A percentile compares a stretch with the other conserved stretches of the same genome.
Conservation (phyloP, 768 basidiomycete genomes). For the Russula sp. region DNA sequence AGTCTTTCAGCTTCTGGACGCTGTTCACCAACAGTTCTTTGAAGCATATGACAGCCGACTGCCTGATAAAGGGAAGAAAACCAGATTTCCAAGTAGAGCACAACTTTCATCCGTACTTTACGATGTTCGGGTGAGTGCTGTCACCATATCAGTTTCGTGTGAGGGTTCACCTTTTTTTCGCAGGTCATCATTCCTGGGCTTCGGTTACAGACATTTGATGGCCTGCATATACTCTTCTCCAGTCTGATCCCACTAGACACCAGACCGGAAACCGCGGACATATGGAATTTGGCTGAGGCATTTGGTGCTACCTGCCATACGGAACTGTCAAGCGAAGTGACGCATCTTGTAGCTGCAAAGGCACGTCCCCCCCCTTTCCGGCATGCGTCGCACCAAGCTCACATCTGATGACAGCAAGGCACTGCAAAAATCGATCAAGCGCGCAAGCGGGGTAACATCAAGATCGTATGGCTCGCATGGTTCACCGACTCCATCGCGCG, state of each 20-base stretch:
- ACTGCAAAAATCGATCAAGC: slow-evolving; percentile 90
- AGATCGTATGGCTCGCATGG: slow-evolving; percentile 87
- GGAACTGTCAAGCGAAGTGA: slow-evolving; percentile 59
- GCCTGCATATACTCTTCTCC: slow-evolving; percentile 84
- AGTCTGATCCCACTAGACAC: slow-evolving; percentile 92
- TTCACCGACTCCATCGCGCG: slow-evolving; percentile 83
- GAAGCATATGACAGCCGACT: slow-evolving; percentile 48
- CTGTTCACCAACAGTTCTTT: slow-evolving; percentile 77
- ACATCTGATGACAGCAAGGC: slow-evolving; percentile 49
- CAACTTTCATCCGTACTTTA: slow-evolving; percentile 33
- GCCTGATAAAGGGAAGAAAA: slow-evolving; percentile 29
- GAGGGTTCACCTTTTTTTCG: not conserved
- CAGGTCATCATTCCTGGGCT: slow-evolving; percentile 83
- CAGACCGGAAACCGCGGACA: slow-evolving; percentile 68
- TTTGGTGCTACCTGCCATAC: slow-evolving; percentile 83
- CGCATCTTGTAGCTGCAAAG: slow-evolving; percentile 91
- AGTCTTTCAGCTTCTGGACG: slow-evolving; percentile 59
- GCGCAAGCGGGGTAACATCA: slow-evolving; percentile 64
- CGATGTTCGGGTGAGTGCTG: slow-evolving; percentile 72
- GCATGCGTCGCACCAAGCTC: slow-evolving; percentile 7
- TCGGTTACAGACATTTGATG: slow-evolving; percentile 68
- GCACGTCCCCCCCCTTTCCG: slow-evolving; percentile 35
- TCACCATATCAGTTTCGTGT: not conserved
- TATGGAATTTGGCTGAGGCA: slow-evolving; percentile 80
- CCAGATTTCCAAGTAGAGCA: slow-evolving; percentile 29